A percentile compares a stretch with the other conserved stretches of the same genome.
Evolutionary conservation across 169 alveolate species (phyloP).

Genomic region (Pseudocohnilembus persalinus): DNA sequence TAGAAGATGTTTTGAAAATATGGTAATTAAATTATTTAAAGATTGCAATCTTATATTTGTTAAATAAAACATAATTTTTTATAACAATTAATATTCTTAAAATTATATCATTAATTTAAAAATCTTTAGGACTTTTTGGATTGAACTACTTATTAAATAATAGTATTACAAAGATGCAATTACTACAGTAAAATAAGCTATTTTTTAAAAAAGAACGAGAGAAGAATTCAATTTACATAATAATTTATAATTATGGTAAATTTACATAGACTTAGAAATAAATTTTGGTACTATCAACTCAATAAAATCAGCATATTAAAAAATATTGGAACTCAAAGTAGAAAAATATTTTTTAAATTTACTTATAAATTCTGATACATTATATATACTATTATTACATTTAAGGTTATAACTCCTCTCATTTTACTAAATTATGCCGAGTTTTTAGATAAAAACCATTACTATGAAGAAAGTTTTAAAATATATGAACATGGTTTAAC

Average conservation of each 20-base stretch:
- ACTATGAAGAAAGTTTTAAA: slow-evolving; percentile 92
- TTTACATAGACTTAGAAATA: slow-evolving; percentile 78
- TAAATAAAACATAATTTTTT: slow-evolving; percentile 24
- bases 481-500: slow-evolving; percentile 92
- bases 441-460: slow-evolving; percentile 66
- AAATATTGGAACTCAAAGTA: slow-evolving; percentile 82
- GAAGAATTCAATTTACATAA: slow-evolving; percentile 27
- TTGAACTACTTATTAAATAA: slow-evolving; percentile 72
- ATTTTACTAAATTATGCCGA: slow-evolving; percentile 67
- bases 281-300: slow-evolving; percentile 62
- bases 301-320: slow-evolving; percentile 66
- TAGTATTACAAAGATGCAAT: slow-evolving; percentile 65
- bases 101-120: too few relatives aligned
- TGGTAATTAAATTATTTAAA: too few relatives aligned
- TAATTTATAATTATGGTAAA: slow-evolving; percentile 63
- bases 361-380: too few relatives aligned
- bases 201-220: slow-evolving; percentile 49
- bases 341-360: slow-evolving; percentile 20
- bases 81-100: too few relatives aligned
- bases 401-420: slow-evolving; percentile 44
- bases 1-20: neutral
- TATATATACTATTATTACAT: too few relatives aligned
- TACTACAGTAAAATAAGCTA: slow-evolving; percentile 56
- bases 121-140: slow-evolving; percentile 75
- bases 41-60: slow-evolving; percentile 21